Percentiles rank a stretch among this genome's conserved stretches.
Conservation (phyloP, 495 filamentous ascomycete genomes). For the Penicillium subrubescens region DNA sequence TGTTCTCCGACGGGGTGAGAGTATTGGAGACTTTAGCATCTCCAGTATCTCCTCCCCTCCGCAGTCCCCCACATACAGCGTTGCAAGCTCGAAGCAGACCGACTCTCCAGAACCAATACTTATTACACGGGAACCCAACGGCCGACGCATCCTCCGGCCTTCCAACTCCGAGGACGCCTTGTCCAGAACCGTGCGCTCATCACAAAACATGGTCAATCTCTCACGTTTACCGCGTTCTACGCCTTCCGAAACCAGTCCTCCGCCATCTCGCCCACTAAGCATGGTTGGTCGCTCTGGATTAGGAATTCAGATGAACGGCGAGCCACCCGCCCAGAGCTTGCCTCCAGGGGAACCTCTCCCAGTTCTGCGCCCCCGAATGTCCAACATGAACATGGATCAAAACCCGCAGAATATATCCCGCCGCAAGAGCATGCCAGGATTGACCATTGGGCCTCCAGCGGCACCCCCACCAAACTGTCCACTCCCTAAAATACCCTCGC, state of each 20-base stretch:
- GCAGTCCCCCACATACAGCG: conserved; percentile 41
- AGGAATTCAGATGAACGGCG: conserved; percentile 18
- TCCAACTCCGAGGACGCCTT: conserved; percentile 42
- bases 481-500: conserved; percentile 60
- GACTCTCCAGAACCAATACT: conserved; percentile 25
- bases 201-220: conserved; percentile 20
- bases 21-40: conserved; percentile 23
- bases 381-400: conserved; percentile 14
- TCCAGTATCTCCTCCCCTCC: conserved; percentile 40
- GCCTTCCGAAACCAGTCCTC: conserved; percentile 19
- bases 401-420: conserved; percentile 21
- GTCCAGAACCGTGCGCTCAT: conserved; percentile 21
- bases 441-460: conserved; percentile 60
- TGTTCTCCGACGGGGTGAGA: conserved; percentile 22
- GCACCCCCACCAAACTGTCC: conserved; percentile 66
- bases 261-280: conserved; percentile 23
- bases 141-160: conserved; percentile 28
- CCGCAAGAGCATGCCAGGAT: conserved; percentile 60
- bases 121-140: conserved; percentile 3
- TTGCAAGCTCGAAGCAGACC: conserved; percentile 26
- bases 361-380: conserved; percentile 12
- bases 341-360: conserved; percentile 14
- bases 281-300: conserved; percentile 21
- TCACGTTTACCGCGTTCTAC: conserved; percentile 28
- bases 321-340: background rate